A percentile compares a stretch with the other conserved stretches of the same genome.
phyloP scores from a whole-genome alignment of 768 basidiomycete genomes.

The Kwoniella heveanensis region DNA sequence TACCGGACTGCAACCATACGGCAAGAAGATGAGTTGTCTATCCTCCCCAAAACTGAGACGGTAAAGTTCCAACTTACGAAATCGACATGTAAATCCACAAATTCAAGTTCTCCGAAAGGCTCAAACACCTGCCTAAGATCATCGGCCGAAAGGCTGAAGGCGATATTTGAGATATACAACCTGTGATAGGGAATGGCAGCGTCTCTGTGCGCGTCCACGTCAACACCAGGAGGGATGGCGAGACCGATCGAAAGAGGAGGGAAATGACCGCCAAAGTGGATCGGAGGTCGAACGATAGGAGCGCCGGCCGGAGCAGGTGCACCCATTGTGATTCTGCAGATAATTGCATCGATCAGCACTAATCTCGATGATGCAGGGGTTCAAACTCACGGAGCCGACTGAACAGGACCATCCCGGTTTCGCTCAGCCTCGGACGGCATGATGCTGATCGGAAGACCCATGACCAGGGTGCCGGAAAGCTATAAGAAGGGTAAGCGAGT shows the following conservation, averaged over 20 bases:
- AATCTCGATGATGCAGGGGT: not conserved
- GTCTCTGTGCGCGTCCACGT: constrained; percentile 62
- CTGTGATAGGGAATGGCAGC: constrained; percentile 60
- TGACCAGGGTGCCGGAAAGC: constrained; percentile 91
- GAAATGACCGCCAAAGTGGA: constrained; percentile 25
- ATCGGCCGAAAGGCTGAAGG: constrained; percentile 94
- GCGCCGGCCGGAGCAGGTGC: constrained; percentile 5
- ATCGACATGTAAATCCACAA: constrained; percentile 78
- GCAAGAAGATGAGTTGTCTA: too few relatives aligned
- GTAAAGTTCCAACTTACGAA: constrained; percentile 46
- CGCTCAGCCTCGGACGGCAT: constrained; percentile 94
- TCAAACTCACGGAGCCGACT: constrained; percentile 27
- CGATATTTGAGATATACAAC: constrained; percentile 93
- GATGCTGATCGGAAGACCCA: constrained; percentile 96
- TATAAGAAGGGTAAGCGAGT: constrained; percentile 20
- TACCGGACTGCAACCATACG: constrained; percentile 11
- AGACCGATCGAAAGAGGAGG: constrained; percentile 49
- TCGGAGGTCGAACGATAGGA: constrained; percentile 17
- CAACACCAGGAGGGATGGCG: constrained; percentile 65
- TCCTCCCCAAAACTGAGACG: too few relatives aligned
- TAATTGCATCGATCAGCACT: not conserved
- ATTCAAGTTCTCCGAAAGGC: constrained; percentile 96
- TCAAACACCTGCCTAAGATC: constrained; percentile 99
- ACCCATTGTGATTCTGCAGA: not conserved
- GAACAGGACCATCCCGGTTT: constrained; percentile 30